Conservation (phyloP, 768 basidiomycete species). For the Gymnopilus dilepis region DNA sequence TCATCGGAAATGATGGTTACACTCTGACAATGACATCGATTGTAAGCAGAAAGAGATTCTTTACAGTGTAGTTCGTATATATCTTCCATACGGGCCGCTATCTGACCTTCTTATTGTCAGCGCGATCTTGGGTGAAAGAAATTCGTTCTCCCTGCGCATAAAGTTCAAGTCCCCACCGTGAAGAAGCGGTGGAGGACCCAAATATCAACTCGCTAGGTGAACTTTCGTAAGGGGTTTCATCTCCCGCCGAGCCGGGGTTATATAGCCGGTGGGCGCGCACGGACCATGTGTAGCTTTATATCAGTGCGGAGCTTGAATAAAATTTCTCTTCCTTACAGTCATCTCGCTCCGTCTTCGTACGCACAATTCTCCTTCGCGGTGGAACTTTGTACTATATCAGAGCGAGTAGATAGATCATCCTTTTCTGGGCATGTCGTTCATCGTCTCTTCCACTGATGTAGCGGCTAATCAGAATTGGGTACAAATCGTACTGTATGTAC, state of each 20-base stretch:
- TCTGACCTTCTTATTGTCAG: slow-evolving; percentile 48
- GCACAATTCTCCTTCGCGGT: slow-evolving; percentile 25
- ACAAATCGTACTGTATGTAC: slow-evolving; percentile 37
- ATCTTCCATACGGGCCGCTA: slow-evolving; percentile 70
- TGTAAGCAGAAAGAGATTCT: not conserved
- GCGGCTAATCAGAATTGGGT: slow-evolving; percentile 77
- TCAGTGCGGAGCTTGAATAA: slow-evolving; percentile 25
- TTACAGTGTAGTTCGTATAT: slow-evolving; percentile 32
- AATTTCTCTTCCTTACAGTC: slow-evolving; percentile 35
- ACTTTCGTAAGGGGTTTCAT: slow-evolving; percentile 59
- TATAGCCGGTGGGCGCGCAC: slow-evolving; percentile 33
- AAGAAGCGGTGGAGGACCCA: slow-evolving; percentile 51
- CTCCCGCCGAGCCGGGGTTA: slow-evolving; percentile 14
- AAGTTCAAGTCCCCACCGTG: slow-evolving; percentile 60
- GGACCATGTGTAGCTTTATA: slow-evolving; percentile 31
- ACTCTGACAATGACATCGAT: no score
- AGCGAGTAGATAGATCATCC: slow-evolving; percentile 53
- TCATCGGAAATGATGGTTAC: not conserved
- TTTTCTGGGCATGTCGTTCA: slow-evolving; percentile 77
- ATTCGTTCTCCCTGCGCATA: slow-evolving; percentile 60
- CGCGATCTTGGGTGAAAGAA: slow-evolving; percentile 73
- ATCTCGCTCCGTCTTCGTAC: slow-evolving; percentile 33
- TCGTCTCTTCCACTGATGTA: slow-evolving; percentile 49
- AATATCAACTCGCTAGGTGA: slow-evolving; percentile 77
- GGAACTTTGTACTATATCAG: slow-evolving; percentile 28